phyloP scores from a whole-genome alignment of 2,329 filamentous ascomycete species.

The Metarhizium anisopliae region DNA sequence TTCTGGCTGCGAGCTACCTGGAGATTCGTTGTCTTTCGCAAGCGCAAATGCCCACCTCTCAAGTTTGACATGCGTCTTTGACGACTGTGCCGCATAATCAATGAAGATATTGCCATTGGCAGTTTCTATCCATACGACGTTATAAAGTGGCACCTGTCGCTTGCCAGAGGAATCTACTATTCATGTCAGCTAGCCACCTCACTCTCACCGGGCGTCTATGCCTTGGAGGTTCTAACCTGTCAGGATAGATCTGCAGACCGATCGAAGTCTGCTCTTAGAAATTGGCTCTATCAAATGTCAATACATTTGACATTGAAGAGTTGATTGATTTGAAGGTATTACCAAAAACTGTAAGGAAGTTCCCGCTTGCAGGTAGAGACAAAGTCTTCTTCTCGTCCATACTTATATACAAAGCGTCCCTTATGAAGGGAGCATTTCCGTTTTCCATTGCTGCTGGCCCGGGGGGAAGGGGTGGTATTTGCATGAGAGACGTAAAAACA shows the following conservation, averaged over 20 bases:
- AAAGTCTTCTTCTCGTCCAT: constrained; percentile 23
- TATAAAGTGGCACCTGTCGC: constrained; percentile 61
- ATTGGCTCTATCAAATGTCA: constrained; percentile 5
- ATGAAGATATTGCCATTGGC: constrained; percentile 54
- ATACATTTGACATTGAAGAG: background rate
- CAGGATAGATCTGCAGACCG: constrained; percentile 6
- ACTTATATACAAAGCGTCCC: constrained; percentile 13
- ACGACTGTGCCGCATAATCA: constrained; percentile 56
- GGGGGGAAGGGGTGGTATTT: background rate
- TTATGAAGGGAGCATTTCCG: background rate
- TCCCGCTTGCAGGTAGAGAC: constrained; percentile 17
- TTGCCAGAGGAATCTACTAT: constrained; percentile 15
- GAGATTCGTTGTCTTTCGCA: constrained; percentile 8
- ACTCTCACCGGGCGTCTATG: background rate
- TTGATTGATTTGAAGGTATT: constrained; percentile 6
- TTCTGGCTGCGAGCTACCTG: constrained; percentile 30
- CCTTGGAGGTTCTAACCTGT: constrained; percentile 4
- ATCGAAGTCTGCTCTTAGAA: constrained; percentile 4
- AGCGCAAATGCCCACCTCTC: constrained; percentile 48
- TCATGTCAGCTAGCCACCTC: constrained; percentile 3
- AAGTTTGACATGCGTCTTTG: constrained; percentile 51
- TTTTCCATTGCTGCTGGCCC: constrained; percentile 10
- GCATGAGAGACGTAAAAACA: background rate
- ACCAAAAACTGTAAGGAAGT: constrained; percentile 26
- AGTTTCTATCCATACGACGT: constrained; percentile 74